Evolutionary conservation across 2,329 filamentous ascomycete genomes (phyloP).

Genomic region (Geosmithia putterillii): DNA sequence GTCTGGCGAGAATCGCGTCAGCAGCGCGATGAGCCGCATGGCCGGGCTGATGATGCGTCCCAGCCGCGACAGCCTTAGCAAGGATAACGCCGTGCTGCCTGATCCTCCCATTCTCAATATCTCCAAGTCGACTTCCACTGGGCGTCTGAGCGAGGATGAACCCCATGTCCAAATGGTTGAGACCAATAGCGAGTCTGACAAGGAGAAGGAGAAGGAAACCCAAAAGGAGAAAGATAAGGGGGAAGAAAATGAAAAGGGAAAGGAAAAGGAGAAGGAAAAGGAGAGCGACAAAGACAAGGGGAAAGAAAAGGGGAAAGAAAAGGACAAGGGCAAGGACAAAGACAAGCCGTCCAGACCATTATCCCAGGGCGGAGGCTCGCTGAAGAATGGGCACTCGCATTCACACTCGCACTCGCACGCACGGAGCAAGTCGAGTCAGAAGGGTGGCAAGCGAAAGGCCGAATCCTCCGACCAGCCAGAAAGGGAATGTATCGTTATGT

Average conservation of each 20-base stretch:
- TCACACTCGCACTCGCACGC: no score
- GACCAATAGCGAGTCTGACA: slow-evolving; percentile 16
- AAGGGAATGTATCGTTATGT: slow-evolving; percentile 37
- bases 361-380: neutral
- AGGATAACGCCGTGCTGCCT: neutral
- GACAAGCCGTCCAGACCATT: neutral
- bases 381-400: neutral
- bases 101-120: slow-evolving; percentile 13
- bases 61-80: slow-evolving; percentile 21
- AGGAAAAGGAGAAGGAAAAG: no score
- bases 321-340: no score
- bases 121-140: slow-evolving; percentile 13
- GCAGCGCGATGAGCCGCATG: slow-evolving; percentile 43
- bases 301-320: no score
- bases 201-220: slow-evolving; percentile 22
- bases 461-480: slow-evolving; percentile 22
- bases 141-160: slow-evolving; percentile 2
- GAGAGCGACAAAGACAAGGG: no score
- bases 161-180: slow-evolving; percentile 12
- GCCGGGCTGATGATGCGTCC: slow-evolving; percentile 36
- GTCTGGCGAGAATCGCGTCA: slow-evolving; percentile 44
- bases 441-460: neutral
- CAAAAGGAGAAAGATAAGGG: no score
- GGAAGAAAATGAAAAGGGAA: no score
- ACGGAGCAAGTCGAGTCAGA: neutral